A percentile compares a stretch with the other conserved stretches of the same genome.
Conservation (phyloP, 2,329 filamentous ascomycete species). For the Berkeleyomyces basicola region DNA sequence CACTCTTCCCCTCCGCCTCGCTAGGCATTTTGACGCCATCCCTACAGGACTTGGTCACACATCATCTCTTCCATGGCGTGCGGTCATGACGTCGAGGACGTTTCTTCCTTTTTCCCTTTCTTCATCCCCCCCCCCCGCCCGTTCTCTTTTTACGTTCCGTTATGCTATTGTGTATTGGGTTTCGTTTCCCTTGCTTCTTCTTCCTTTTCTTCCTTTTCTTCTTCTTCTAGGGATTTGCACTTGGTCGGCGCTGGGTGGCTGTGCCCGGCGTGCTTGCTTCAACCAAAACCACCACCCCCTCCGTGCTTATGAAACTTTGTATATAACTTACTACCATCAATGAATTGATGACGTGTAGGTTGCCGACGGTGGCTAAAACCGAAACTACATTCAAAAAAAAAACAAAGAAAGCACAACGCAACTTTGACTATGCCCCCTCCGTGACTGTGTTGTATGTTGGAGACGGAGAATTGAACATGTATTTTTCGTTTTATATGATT, state of each 20-base stretch:
- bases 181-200: not conserved
- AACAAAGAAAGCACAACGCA: no score
- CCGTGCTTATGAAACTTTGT: constrained; percentile 1
- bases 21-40: no score
- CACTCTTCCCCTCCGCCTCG: no score
- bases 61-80: not conserved
- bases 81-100: not conserved
- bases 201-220: not conserved
- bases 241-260: not conserved
- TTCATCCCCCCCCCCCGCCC: no score
- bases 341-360: not conserved
- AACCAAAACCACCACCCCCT: not conserved
- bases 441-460: no score
- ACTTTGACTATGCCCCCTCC: no score
- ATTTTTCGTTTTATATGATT: not conserved
- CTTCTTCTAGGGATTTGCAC: not conserved
- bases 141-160: no score
- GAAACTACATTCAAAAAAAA: not conserved
- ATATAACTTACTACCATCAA: constrained; percentile 9
- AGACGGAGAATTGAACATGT: not conserved
- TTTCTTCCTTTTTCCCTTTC: not conserved
- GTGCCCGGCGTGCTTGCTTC: not conserved
- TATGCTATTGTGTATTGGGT: not conserved
- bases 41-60: no score
- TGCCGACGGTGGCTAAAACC: constrained; percentile 15